Conservation (phyloP, 129 eudicot species). For the Apium graveolens region DNA sequence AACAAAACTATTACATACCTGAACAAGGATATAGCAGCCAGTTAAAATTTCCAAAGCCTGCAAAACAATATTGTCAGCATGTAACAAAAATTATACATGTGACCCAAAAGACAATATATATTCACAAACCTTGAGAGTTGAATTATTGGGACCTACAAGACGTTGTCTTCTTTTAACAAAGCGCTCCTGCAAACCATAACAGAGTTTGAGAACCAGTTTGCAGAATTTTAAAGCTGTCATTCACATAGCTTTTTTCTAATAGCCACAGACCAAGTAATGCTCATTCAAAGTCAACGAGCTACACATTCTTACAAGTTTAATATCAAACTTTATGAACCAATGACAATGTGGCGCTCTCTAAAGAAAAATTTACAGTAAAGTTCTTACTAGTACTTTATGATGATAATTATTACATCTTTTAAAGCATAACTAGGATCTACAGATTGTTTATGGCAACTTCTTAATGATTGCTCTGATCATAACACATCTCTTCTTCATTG, state of each 20-base stretch:
- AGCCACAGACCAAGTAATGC: not conserved
- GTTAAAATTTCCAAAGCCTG: slow-evolving; percentile 96
- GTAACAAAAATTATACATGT: not conserved
- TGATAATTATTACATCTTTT: not conserved
- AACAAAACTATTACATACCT: slow-evolving; percentile 35
- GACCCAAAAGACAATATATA: not conserved
- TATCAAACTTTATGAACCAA: not conserved
- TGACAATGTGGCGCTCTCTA: too few relatives aligned
- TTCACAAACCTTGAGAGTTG: slow-evolving; percentile 74
- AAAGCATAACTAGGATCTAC: not conserved
- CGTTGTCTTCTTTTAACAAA: slow-evolving; percentile 89
- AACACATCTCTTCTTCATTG: not conserved
- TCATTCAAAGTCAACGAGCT: not conserved
- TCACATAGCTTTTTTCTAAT: not conserved
- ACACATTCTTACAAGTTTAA: not conserved
- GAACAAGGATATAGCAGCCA: slow-evolving; percentile 87
- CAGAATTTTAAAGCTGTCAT: not conserved
- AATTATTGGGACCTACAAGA: slow-evolving; percentile 73
- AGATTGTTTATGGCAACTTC: not conserved
- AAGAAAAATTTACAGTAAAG: too few relatives aligned
- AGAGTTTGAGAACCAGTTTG: slow-evolving; percentile 1
- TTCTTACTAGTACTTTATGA: not conserved
- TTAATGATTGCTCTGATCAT: not conserved
- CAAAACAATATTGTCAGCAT: slow-evolving; percentile 25
- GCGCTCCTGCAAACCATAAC: slow-evolving; percentile 56